Conservation (phyloP, 2,329 filamentous ascomycete species). For the Thelonectria blattea region DNA sequence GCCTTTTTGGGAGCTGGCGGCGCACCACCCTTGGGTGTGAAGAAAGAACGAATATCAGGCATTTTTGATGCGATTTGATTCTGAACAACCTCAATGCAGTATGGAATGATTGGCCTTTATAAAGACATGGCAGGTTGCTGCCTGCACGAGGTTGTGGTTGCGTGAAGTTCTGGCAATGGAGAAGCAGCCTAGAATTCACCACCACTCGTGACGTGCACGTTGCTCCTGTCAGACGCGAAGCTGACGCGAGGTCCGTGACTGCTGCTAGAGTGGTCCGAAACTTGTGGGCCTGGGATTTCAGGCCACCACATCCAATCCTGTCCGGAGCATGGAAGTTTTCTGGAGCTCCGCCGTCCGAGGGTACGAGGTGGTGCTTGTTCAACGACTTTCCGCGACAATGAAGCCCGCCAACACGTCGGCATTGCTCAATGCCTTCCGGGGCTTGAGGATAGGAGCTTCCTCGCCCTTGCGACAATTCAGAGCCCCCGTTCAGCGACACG, state of each 20-base stretch:
- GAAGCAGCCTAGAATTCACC: conserved; percentile 39
- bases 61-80: conserved; percentile 53
- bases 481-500: conserved; percentile 41
- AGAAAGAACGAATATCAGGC: conserved; percentile 93
- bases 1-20: conserved; percentile 56
- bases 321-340: conserved; percentile 41
- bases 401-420: conserved; percentile 51
- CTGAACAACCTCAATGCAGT: not conserved
- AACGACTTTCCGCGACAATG: conserved; percentile 48
- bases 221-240: conserved; percentile 47
- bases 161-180: conserved; percentile 29
- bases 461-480: conserved; percentile 48
- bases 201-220: conserved; percentile 43
- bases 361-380: conserved; percentile 32
- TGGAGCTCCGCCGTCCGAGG: conserved; percentile 38
- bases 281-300: conserved; percentile 29
- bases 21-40: conserved; percentile 75
- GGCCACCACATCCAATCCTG: conserved; percentile 26
- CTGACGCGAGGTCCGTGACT: conserved; percentile 52
- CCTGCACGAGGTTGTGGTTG: conserved; percentile 27
- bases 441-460: conserved; percentile 53
- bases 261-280: conserved; percentile 40
- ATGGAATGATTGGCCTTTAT: conserved; percentile 23
- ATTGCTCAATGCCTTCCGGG: conserved; percentile 58
- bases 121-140: conserved; percentile 33